These are phyloP conservation scores for Colletotrichum sp. DNA, from an alignment of 2,329 filamentous ascomycete species.

Conservation along the genomic window DNA sequence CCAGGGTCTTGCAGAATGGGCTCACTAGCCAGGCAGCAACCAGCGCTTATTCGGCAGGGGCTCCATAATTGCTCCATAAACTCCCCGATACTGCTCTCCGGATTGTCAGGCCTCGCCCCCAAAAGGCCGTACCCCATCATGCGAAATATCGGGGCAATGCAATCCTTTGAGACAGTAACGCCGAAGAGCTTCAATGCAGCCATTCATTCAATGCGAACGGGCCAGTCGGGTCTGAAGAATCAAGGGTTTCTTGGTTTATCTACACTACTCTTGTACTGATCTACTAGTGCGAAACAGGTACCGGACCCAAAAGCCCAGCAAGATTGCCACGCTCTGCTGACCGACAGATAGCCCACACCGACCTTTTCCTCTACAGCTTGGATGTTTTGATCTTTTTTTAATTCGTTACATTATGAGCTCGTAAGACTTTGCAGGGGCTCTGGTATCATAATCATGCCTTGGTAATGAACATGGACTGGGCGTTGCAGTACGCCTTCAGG, in stretches of 20 bases:
- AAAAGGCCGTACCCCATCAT: not conserved
- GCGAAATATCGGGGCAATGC: not conserved
- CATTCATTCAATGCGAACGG: not conserved
- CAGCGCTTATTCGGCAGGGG: not conserved
- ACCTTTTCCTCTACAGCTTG: not conserved
- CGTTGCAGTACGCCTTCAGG: constrained; percentile 37
- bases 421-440: not conserved
- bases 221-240: not conserved
- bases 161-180: not conserved
- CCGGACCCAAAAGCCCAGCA: not conserved
- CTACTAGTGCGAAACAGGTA: not conserved
- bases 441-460: constrained; percentile 5
- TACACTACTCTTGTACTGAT: not conserved
- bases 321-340: not conserved
- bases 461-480: constrained; percentile 15
- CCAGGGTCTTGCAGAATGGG: not conserved
- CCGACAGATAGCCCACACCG: not conserved
- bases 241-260: not conserved
- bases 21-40: not conserved
- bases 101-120: not conserved
- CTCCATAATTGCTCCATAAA: constrained; percentile 8
- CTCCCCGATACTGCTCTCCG: not conserved
- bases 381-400: not conserved
- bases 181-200: not conserved
- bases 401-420: not conserved